Conservation (phyloP, 148 eudicot species). For the Euryodendron excelsum region DNA sequence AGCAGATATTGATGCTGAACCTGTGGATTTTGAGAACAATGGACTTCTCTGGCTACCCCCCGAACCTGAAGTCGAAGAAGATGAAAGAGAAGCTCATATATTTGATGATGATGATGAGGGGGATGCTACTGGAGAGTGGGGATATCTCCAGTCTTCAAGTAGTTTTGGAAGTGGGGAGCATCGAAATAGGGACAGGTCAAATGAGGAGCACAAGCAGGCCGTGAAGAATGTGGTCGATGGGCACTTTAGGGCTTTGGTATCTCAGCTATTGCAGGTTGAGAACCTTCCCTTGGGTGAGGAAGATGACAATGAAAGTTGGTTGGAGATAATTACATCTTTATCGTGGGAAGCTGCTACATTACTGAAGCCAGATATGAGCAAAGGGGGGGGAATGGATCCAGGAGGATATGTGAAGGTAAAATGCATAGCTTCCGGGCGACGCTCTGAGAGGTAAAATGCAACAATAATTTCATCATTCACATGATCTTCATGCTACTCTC, state of each 20-base stretch:
- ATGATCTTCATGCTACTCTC: not conserved
- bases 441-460: slow-evolving; percentile 67
- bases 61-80: slow-evolving; percentile 95
- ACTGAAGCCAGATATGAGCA: slow-evolving; percentile 89
- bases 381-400: slow-evolving; percentile 98
- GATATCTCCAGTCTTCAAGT: slow-evolving; percentile 53
- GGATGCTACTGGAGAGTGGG: slow-evolving; percentile 75
- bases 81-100: slow-evolving; percentile 54
- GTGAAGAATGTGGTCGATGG: slow-evolving; percentile 88
- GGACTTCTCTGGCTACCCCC: slow-evolving; percentile 98
- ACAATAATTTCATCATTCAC: not conserved
- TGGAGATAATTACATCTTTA: slow-evolving; percentile 82
- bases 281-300: slow-evolving; percentile 71
- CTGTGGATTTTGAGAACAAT: slow-evolving; percentile 90
- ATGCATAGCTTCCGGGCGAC: slow-evolving; percentile 81
- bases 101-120: slow-evolving; percentile 65
- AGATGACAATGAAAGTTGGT: slow-evolving; percentile 71
- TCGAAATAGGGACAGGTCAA: slow-evolving; percentile 54
- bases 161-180: slow-evolving; percentile 72
- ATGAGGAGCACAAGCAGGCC: slow-evolving; percentile 74
- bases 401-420: slow-evolving; percentile 97
- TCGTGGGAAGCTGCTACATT: slow-evolving; percentile 97
- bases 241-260: slow-evolving; percentile 89
- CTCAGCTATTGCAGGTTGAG: slow-evolving; percentile 93
- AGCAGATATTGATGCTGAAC: slow-evolving; percentile 60